phyloP scores from a whole-genome alignment of 2,329 filamentous ascomycete species.

The Rutstroemia sp. region DNA sequence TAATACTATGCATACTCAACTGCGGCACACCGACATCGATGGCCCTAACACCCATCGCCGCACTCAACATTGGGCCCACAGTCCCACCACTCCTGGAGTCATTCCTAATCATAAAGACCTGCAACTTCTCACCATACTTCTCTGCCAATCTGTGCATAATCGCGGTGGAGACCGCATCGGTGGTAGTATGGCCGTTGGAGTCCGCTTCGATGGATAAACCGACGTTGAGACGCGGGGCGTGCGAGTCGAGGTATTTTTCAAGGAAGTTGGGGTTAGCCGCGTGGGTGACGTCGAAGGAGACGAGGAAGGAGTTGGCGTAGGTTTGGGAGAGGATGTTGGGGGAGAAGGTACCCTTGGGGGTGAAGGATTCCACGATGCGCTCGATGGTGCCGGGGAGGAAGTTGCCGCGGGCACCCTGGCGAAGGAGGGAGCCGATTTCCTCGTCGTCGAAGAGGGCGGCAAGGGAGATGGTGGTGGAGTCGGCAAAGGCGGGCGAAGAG shows the following conservation, averaged over 20 bases:
- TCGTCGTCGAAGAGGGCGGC: conserved; percentile 96
- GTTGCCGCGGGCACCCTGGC: conserved; percentile 85
- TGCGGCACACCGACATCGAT: conserved; percentile 88
- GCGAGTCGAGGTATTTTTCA: conserved; percentile 72
- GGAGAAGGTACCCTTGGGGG: conserved; percentile 35
- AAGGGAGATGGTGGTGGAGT: conserved; percentile 65
- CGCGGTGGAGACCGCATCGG: conserved; percentile 77
- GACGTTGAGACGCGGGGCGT: conserved; percentile 81
- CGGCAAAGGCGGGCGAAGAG: conserved; percentile 40
- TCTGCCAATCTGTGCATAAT: conserved; percentile 74
- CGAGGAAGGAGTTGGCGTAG: conserved; percentile 84
- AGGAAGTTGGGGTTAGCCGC: conserved; percentile 94
- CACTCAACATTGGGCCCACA: conserved; percentile 85
- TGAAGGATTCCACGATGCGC: conserved; percentile 67
- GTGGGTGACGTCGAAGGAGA: conserved; percentile 90
- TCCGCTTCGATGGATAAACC: conserved; percentile 76
- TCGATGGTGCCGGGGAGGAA: conserved; percentile 78
- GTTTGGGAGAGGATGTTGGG: conserved; percentile 67
- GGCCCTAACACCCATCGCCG: conserved; percentile 70
- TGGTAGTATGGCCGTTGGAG: conserved; percentile 93
- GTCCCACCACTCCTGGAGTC: conserved; percentile 86
- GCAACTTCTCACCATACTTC: conserved; percentile 61
- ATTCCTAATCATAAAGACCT: conserved; percentile 92
- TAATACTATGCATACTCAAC: conserved; percentile 87
- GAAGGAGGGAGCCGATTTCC: conserved; percentile 85